phyloP scores from a whole-genome alignment of 2,329 filamentous ascomycete genomes.

The Paracorniculantispora psalliotae region DNA sequence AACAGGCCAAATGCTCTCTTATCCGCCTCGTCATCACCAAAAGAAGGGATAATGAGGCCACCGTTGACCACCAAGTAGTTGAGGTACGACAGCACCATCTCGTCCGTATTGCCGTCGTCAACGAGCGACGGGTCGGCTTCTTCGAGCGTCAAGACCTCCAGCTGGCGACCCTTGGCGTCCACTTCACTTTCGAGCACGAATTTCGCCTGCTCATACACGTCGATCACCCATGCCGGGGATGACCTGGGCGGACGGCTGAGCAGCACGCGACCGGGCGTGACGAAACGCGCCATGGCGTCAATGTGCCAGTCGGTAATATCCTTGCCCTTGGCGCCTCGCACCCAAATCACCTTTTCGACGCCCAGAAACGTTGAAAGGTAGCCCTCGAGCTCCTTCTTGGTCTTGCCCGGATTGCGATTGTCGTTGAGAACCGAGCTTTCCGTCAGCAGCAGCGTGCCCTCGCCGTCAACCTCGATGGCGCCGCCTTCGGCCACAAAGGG shows the following conservation, averaged over 20 bases:
- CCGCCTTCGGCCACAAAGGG: slow-evolving; percentile 22
- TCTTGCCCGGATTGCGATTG: slow-evolving; percentile 23
- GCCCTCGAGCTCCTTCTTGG: slow-evolving; percentile 19
- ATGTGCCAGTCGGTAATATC: slow-evolving; percentile 27
- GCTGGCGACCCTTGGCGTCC: slow-evolving; percentile 20
- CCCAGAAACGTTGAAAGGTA: slow-evolving; percentile 20
- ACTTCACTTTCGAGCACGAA: slow-evolving; percentile 15
- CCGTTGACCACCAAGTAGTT: slow-evolving; percentile 26
- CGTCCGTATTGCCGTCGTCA: background rate
- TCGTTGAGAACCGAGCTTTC: slow-evolving; percentile 26
- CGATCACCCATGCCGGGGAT: slow-evolving; percentile 6
- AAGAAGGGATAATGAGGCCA: slow-evolving; percentile 25
- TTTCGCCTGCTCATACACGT: slow-evolving; percentile 21
- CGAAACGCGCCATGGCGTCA: slow-evolving; percentile 24
- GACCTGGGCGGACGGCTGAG: slow-evolving; percentile 18
- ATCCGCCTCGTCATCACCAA: slow-evolving; percentile 22
- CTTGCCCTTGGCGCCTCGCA: slow-evolving; percentile 19
- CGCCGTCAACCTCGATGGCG: slow-evolving; percentile 16
- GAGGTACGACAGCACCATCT: slow-evolving; percentile 19
- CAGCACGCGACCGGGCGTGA: slow-evolving; percentile 20
- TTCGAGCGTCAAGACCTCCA: slow-evolving; percentile 21
- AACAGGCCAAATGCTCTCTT: slow-evolving; percentile 18
- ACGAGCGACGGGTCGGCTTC: slow-evolving; percentile 20
- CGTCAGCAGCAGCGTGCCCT: slow-evolving; percentile 21
- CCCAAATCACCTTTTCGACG: slow-evolving; percentile 24